Evolutionary conservation across 129 eudicot species (phyloP).

Genomic region (Helichrysum umbraculigerum): DNA sequence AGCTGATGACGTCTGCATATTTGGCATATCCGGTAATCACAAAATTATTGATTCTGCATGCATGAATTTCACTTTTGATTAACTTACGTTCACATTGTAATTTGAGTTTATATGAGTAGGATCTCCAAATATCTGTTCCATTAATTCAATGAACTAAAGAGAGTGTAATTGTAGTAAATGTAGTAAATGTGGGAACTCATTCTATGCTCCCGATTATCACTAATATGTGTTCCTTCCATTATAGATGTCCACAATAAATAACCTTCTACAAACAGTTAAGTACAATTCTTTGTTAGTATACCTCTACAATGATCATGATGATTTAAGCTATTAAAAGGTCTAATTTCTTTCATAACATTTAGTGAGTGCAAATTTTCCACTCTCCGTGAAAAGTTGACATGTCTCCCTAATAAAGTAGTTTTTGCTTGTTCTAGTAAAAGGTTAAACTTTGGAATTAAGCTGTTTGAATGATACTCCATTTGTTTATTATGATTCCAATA

Average conservation of each 20-base stretch:
- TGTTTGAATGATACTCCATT: not conserved
- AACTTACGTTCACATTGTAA: not conserved
- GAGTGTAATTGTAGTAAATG: too few relatives aligned
- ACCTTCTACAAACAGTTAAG: not conserved
- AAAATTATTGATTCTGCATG: too few relatives aligned
- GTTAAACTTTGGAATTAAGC: not conserved
- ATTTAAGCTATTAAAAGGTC: not conserved
- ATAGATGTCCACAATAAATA: not conserved
- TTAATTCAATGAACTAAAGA: not conserved
- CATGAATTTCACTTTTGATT: not conserved
- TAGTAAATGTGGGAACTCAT: not conserved
- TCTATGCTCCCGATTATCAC: not conserved
- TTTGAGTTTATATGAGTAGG: not conserved
- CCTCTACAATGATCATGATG: conserved; percentile 18
- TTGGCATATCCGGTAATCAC: not conserved
- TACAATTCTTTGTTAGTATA: conserved; percentile 3
- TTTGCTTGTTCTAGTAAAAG: conserved; percentile 25
- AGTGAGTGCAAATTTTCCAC: not conserved
- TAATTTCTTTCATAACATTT: conserved; percentile 13
- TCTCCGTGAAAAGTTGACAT: conserved; percentile 16
- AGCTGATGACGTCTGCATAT: not conserved
- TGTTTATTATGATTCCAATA: not conserved
- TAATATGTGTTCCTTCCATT: not conserved
- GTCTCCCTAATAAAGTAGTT: conserved; percentile 19
- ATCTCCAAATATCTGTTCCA: not conserved